Conservation (phyloP, 805 yeast species). For the Yamadazyma scolyti region DNA sequence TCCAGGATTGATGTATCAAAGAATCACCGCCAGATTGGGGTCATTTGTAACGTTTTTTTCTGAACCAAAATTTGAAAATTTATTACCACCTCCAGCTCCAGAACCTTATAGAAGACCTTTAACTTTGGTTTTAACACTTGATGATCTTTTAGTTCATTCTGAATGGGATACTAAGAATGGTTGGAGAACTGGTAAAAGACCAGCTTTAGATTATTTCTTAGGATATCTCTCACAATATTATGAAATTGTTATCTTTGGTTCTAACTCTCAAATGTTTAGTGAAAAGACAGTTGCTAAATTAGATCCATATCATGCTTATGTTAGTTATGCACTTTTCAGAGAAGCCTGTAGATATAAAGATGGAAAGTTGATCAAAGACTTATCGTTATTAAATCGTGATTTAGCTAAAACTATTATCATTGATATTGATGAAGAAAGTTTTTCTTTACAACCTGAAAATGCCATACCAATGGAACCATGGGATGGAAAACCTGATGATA, state of each 20-base stretch:
- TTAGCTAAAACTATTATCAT: slow-evolving; percentile 72
- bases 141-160: slow-evolving; percentile 85
- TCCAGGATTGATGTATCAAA: slow-evolving; percentile 58
- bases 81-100: slow-evolving; percentile 89
- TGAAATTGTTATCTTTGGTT: slow-evolving; percentile 88
- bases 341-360: slow-evolving; percentile 90
- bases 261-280: slow-evolving; percentile 79
- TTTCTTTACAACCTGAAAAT: slow-evolving; percentile 86
- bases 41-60: slow-evolving; percentile 79
- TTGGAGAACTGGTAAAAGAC: slow-evolving; percentile 99
- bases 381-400: slow-evolving; percentile 88
- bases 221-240: slow-evolving; percentile 94
- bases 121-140: slow-evolving; percentile 85
- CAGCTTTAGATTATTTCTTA: slow-evolving; percentile 94
- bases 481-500: slow-evolving; percentile 84
- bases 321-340: slow-evolving; percentile 81
- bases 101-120: slow-evolving; percentile 90
- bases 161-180: slow-evolving; percentile 91
- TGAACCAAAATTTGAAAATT: slow-evolving; percentile 90
- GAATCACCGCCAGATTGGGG: slow-evolving; percentile 68
- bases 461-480: slow-evolving; percentile 83
- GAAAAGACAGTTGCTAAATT: slow-evolving; percentile 82
- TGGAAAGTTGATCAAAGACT: slow-evolving; percentile 86
- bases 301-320: slow-evolving; percentile 89
- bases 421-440: slow-evolving; percentile 72